phyloP scores from a whole-genome alignment of 192 early-diverging fungal genomes.

The Dimargaris verticillata region DNA sequence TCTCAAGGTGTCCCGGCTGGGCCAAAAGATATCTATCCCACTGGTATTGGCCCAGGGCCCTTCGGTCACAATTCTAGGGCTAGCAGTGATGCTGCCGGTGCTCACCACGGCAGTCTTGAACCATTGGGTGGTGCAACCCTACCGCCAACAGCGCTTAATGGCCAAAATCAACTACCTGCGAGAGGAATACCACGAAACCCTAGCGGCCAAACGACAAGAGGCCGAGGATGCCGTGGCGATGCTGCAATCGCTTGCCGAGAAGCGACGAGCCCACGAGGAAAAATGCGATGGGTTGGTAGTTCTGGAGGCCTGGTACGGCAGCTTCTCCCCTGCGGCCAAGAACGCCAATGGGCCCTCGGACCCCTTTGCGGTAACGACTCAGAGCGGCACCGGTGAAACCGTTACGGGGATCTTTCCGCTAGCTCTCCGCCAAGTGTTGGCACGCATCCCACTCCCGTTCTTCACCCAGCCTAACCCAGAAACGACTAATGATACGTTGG shows the following conservation, averaged over 20 bases:
- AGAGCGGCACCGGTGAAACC: too few relatives aligned
- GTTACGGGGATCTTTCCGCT: not conserved
- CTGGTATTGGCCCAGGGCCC: constrained; percentile 40
- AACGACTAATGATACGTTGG: not conserved
- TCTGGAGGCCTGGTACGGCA: constrained; percentile 75
- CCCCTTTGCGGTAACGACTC: not conserved
- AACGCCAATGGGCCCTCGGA: not conserved
- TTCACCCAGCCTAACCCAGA: not conserved
- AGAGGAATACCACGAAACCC: constrained; percentile 41
- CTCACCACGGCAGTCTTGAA: constrained; percentile 33
- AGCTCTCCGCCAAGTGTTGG: not conserved
- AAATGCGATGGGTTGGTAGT: constrained; percentile 60
- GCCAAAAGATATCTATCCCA: constrained; percentile 47
- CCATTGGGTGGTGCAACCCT: constrained; percentile 39
- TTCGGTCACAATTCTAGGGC: constrained; percentile 34
- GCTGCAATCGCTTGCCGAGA: constrained; percentile 48
- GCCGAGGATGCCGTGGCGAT: constrained; percentile 61
- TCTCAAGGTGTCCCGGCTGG: constrained; percentile 42
- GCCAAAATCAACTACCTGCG: constrained; percentile 35
- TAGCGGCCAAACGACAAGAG: constrained; percentile 48
- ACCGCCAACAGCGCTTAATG: constrained; percentile 26
- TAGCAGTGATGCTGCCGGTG: constrained; percentile 34
- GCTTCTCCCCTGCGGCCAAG: constrained; percentile 25
- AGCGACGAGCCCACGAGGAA: constrained; percentile 44
- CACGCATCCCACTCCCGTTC: not conserved